Percentiles rank a stretch among this genome's conserved stretches.
Conservation (phyloP, 2,329 filamentous ascomycete species). For the Alternaria sp. region DNA sequence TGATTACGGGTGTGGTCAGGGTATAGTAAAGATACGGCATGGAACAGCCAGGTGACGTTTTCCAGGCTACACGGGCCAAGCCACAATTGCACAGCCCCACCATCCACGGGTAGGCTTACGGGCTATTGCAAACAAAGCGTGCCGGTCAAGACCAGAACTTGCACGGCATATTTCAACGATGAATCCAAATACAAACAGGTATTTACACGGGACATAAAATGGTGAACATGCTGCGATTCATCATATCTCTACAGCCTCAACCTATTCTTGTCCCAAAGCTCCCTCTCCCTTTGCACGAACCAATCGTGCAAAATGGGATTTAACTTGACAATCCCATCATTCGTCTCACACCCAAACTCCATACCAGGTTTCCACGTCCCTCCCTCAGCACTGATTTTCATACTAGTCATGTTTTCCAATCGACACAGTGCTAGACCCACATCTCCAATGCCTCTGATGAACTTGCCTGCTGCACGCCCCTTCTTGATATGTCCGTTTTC, state of each 20-base stretch:
- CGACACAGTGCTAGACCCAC: slow-evolving; percentile 87
- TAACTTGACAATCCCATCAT: slow-evolving; percentile 44
- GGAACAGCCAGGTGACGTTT: slow-evolving; percentile 10
- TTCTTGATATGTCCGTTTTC: slow-evolving; percentile 50
- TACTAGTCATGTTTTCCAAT: slow-evolving; percentile 88
- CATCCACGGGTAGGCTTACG: slow-evolving; percentile 8
- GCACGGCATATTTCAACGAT: neutral
- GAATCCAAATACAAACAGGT: neutral
- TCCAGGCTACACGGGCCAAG: slow-evolving; percentile 17
- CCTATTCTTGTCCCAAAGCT: slow-evolving; percentile 41
- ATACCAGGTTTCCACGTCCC: slow-evolving; percentile 67
- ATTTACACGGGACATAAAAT: no score
- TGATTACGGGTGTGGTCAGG: neutral
- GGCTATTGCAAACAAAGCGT: neutral
- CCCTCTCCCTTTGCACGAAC: slow-evolving; percentile 58
- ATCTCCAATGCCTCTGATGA: slow-evolving; percentile 81
- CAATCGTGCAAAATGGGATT: slow-evolving; percentile 81
- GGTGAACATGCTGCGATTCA: neutral
- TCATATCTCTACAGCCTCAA: slow-evolving; percentile 16
- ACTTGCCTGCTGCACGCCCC: slow-evolving; percentile 80
- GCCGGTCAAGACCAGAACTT: neutral
- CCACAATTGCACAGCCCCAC: slow-evolving; percentile 36
- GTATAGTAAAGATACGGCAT: neutral
- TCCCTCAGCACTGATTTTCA: slow-evolving; percentile 73
- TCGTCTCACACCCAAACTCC: slow-evolving; percentile 52